A percentile compares a stretch with the other conserved stretches of the same genome.
Conservation (phyloP, 148 eudicot genomes). For the Rhododendron vialii region DNA sequence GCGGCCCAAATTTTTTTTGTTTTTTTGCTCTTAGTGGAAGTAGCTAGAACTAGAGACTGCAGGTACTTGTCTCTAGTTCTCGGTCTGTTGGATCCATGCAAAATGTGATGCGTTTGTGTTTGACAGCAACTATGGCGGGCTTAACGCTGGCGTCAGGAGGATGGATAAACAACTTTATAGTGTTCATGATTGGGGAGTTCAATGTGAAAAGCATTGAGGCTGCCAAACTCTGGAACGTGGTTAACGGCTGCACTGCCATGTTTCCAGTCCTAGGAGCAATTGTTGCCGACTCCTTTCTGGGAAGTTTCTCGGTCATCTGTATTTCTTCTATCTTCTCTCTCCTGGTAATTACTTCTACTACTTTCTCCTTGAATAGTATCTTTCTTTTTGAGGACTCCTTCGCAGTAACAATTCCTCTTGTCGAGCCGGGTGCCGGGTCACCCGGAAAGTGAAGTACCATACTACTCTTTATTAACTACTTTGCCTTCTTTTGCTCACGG, state of each 20-base stretch:
- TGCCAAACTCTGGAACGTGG: slow-evolving; percentile 23
- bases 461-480: no score
- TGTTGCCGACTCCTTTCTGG: slow-evolving; percentile 43
- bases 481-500: no score
- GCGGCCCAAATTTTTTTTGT: no score
- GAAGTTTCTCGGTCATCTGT: slow-evolving; percentile 39
- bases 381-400: no score
- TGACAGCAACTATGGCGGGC: slow-evolving; percentile 29
- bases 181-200: slow-evolving; percentile 32
- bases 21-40: no score
- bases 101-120: not conserved
- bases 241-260: slow-evolving; percentile 21
- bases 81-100: not conserved
- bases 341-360: slow-evolving; percentile 19
- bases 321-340: slow-evolving; percentile 40
- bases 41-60: no score
- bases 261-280: slow-evolving; percentile 34
- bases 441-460: no score
- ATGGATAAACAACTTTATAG: slow-evolving; percentile 32
- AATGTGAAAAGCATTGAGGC: slow-evolving; percentile 34
- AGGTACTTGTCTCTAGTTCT: no score
- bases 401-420: no score
- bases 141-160: slow-evolving; percentile 31
- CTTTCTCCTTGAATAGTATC: no score
- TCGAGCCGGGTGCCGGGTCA: no score